Conservation (phyloP, 495 filamentous ascomycete species). For the Sordaria brevicollis region DNA sequence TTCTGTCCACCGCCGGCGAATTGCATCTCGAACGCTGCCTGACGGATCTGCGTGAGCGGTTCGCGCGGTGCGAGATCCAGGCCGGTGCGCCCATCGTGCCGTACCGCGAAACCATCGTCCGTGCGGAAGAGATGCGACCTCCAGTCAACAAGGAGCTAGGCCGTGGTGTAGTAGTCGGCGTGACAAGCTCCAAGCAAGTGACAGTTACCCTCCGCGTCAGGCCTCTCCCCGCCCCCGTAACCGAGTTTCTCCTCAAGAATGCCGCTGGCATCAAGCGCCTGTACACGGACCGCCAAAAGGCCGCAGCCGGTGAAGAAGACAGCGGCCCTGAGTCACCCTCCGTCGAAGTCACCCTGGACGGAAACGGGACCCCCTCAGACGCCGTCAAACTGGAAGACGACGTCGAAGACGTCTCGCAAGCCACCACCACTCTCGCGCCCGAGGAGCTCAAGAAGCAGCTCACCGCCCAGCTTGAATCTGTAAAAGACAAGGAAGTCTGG, state of each 20-base stretch:
- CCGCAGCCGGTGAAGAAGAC: constrained; percentile 22
- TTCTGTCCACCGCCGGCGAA: constrained; percentile 88
- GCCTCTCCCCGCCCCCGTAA: constrained; percentile 69
- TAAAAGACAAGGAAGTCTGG: constrained; percentile 67
- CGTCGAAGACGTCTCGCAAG: constrained; percentile 35
- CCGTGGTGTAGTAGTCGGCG: constrained; percentile 65
- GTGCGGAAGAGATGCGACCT: constrained; percentile 79
- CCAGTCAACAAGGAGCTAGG: constrained; percentile 78
- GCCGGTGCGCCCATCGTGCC: constrained; percentile 90
- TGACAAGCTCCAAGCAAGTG: constrained; percentile 77
- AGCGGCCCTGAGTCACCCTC: constrained; percentile 15
- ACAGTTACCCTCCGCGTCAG: constrained; percentile 67
- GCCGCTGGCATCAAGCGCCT: constrained; percentile 66
- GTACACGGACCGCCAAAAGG: constrained; percentile 53
- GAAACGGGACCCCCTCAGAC: constrained; percentile 25
- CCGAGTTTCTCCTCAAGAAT: constrained; percentile 77
- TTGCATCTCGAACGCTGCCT: constrained; percentile 90
- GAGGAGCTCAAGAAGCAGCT: constrained; percentile 70
- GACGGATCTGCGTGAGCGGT: constrained; percentile 87
- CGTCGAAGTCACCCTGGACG: constrained; percentile 31
- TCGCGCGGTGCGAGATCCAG: constrained; percentile 91
- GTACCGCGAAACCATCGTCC: constrained; percentile 85
- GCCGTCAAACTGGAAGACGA: constrained; percentile 32
- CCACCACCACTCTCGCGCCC: constrained; percentile 48
- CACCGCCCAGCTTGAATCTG: constrained; percentile 49